A percentile compares a stretch with the other conserved stretches of the same genome.
Conservation (phyloP, 139 green algal genomes). For the Pleodorina starrii region DNA sequence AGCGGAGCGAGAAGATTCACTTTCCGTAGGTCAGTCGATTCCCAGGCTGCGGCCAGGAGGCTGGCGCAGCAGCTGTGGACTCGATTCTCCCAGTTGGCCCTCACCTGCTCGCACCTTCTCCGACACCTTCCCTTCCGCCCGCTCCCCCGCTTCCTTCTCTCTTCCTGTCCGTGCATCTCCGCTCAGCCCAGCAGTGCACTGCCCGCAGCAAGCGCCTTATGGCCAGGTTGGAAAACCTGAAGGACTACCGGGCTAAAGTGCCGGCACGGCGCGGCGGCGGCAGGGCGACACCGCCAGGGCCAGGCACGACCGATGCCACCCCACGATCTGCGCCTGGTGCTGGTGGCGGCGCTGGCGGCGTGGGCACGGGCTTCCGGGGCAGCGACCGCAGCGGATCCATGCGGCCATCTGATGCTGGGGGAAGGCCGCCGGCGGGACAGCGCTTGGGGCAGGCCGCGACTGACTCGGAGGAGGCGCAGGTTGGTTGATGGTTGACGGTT, state of each 20-base stretch:
- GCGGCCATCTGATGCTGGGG: too few relatives aligned
- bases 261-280: too few relatives aligned
- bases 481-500: too few relatives aligned
- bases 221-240: background rate
- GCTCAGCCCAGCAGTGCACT: background rate
- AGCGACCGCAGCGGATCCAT: too few relatives aligned
- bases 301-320: too few relatives aligned
- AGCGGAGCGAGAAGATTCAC: background rate
- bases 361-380: too few relatives aligned
- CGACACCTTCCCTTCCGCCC: background rate
- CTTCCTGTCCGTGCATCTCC: background rate
- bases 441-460: too few relatives aligned
- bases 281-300: too few relatives aligned
- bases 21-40: background rate
- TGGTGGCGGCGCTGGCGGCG: background rate
- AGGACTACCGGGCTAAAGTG: background rate
- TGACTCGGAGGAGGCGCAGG: too few relatives aligned
- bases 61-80: too few relatives aligned
- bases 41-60: background rate
- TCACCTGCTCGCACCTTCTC: background rate
- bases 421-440: too few relatives aligned
- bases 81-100: background rate
- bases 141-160: background rate
- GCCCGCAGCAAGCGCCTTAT: slow-evolving; percentile 19
- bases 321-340: too few relatives aligned